Percentiles rank a stretch among this genome's conserved stretches.
phyloP scores from a whole-genome alignment of 345 rosid species.

The Citrus australasica region DNA sequence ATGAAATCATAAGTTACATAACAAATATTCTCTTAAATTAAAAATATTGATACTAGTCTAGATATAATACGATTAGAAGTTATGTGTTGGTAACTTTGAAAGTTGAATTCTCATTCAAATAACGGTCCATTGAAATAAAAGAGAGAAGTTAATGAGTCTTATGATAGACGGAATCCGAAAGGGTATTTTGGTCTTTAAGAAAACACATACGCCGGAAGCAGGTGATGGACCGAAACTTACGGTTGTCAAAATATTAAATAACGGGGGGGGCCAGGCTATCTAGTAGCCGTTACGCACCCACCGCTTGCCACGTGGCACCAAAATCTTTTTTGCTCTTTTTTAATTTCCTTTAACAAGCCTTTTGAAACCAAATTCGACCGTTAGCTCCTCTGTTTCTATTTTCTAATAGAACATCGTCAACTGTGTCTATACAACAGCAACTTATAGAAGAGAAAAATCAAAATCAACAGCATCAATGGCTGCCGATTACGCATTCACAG shows the following conservation, averaged over 20 bases:
- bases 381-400: conserved; percentile 4
- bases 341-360: neutral
- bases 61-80: neutral
- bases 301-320: conserved; percentile 11
- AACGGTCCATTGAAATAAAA: conserved; percentile 5
- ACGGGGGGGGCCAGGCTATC: neutral
- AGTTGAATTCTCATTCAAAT: neutral
- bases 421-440: neutral
- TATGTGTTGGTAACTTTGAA: neutral
- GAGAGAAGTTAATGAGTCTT: too few relatives aligned
- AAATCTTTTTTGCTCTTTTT: neutral
- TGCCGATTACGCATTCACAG: conserved; percentile 32
- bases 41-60: too few relatives aligned
- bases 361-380: conserved; percentile 23
- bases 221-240: neutral
- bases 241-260: neutral
- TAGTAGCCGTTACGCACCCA: conserved; percentile 25
- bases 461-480: conserved; percentile 28
- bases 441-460: conserved; percentile 1
- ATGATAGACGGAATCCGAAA: neutral
- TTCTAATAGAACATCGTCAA: neutral
- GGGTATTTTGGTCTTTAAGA: conserved; percentile 8
- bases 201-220: neutral
- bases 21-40: too few relatives aligned
- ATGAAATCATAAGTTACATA: too few relatives aligned